Evolutionary conservation across 805 yeast species (phyloP).

Genomic region (Candida michaelii): DNA sequence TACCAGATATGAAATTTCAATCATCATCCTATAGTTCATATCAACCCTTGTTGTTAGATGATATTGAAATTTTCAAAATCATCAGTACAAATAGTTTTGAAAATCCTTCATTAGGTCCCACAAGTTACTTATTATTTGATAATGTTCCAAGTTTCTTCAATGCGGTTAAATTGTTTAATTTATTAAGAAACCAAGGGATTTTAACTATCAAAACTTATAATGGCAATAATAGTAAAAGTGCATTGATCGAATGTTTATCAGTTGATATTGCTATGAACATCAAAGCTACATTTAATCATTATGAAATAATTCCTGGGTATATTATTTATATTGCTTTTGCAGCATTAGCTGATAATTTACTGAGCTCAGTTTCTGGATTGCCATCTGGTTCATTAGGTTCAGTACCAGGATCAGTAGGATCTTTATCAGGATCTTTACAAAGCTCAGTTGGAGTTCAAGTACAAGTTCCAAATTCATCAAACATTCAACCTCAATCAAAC

Average conservation of each 20-base stretch:
- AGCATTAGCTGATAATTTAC: neutral
- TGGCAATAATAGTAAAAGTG: constrained; percentile 21
- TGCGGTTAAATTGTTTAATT: constrained; percentile 34
- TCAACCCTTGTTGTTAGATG: constrained; percentile 45
- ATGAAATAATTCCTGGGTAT: constrained; percentile 77
- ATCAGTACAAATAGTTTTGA: constrained; percentile 70
- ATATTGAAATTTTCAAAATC: constrained; percentile 57
- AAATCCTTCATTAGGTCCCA: constrained; percentile 70
- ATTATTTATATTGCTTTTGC: constrained; percentile 84
- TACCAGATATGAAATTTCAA: constrained; percentile 17
- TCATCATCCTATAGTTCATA: constrained; percentile 5
- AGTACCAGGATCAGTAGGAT: neutral
- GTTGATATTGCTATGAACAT: constrained; percentile 79
- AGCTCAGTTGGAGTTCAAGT: neutral
- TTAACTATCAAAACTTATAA: constrained; percentile 20
- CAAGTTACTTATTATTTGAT: constrained; percentile 73
- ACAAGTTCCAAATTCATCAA: no score
- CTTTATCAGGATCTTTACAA: neutral
- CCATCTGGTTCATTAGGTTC: neutral
- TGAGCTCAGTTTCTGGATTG: neutral
- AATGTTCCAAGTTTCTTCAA: constrained; percentile 77
- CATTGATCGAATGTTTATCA: constrained; percentile 67
- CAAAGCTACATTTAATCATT: constrained; percentile 73
- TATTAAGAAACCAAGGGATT: constrained; percentile 21
- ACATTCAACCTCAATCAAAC: neutral